Base-by-base conservation (phyloP, 352 stramenopile genomes). In the Thalassiosira mediterranea region DNA sequence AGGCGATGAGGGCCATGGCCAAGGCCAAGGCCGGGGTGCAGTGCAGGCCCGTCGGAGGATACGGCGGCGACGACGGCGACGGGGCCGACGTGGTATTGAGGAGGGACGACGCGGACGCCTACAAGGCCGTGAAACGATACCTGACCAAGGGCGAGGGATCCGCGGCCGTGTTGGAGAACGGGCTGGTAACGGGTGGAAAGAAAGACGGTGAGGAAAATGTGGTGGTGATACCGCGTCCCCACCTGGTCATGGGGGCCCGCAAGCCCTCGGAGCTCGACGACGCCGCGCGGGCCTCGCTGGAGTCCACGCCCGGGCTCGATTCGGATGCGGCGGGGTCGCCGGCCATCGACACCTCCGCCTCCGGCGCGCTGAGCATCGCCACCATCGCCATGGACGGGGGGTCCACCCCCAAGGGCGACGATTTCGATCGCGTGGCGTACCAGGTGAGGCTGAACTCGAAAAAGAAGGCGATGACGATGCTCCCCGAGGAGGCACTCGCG, bases 361-460 rank as follows among this genome's bases (percentile, higher is more conserved):
- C 25, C 8, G 40, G 68, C 11, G 59, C 81, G 7, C 46, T 89
- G 0, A 76, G 72, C 7, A 15, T 77, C 1, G 72, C 51, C 19
- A 81, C 63, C 32, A 78, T 92, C 65, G 53, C 54, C n/a, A 40
- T 91, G n/a, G 85, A 93, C 61, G 87, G 87, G 48, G 67, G 62
- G 34, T 70, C 82, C 0, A 10, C 48, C 15, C 77, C 83, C 17
- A 75, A 76, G 17, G 69, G 70, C 17, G 79, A 89, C 52, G 82
- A 91, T 53, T 89, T 81, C 75, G 87, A 93, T 68, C 75, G 87
- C 23, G 87, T 90, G 0, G 83, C 87, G 23, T 85, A 70, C 53
- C 88, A 89, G 61, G 59, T 93, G 4, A 72, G 63, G 46, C 52
- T 93, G 2, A 54, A 79, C 64, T 76, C 77, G 19, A 75, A 73